Evolutionary conservation across 2,329 filamentous ascomycete genomes (phyloP).

Genomic region (Lasiodiplodia gonubiensis): DNA sequence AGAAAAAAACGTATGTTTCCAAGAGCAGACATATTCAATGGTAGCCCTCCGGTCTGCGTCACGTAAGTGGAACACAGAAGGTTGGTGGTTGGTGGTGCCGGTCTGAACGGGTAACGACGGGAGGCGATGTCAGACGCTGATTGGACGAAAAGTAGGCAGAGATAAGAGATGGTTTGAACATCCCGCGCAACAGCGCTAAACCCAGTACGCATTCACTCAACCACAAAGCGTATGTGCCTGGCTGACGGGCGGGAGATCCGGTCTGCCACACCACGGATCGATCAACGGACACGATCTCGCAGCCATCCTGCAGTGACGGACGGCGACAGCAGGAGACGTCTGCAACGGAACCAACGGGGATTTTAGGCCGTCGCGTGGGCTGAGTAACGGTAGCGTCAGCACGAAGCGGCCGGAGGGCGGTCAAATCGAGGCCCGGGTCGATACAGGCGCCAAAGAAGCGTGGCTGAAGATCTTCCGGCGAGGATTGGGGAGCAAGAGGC

Average conservation of each 20-base stretch:
- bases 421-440: not conserved
- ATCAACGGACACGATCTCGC: not conserved
- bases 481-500: not conserved
- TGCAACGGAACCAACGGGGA: not conserved
- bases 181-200: slow-evolving; percentile 15
- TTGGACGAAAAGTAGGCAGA: slow-evolving; percentile 10
- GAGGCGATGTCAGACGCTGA: not conserved
- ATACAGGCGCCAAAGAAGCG: not conserved
- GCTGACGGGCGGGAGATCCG: not conserved
- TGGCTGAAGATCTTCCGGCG: not conserved
- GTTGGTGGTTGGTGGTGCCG: not conserved
- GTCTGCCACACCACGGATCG: not conserved
- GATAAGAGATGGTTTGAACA: slow-evolving; percentile 2
- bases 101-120: not conserved
- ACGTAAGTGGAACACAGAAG: not conserved
- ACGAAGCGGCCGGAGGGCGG: not conserved
- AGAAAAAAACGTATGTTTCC: not conserved
- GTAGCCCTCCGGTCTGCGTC: not conserved
- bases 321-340: not conserved
- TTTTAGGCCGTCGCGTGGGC: not conserved
- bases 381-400: not conserved
- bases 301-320: not conserved
- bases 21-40: not conserved
- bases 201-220: not conserved
- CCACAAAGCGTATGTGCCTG: slow-evolving; percentile 3